These are phyloP conservation scores for Backusella circina DNA, from an alignment of 192 early-diverging fungal genomes.

Conservation along the genomic window DNA sequence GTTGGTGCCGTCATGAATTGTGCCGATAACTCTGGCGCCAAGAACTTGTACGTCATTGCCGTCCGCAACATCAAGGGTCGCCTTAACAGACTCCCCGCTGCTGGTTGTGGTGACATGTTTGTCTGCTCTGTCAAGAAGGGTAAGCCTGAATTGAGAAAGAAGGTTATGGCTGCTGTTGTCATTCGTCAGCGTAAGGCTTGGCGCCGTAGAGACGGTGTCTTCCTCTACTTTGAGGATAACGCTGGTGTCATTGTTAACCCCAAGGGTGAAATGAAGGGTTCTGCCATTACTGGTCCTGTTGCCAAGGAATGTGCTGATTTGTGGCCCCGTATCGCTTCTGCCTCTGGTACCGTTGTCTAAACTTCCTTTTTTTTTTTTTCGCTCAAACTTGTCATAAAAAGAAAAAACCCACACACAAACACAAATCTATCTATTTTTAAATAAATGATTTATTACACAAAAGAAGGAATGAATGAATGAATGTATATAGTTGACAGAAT, in stretches of 20 bases:
- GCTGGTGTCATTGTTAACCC: conserved; percentile 99
- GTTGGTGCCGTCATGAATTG: conserved; percentile 98
- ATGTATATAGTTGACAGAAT: too few species aligned
- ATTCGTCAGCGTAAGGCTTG: conserved; percentile 99
- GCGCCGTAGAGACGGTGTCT: conserved; percentile 98
- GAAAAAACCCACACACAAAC: too few species aligned
- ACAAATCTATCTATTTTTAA: too few species aligned
- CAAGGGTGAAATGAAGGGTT: conserved; percentile 35
- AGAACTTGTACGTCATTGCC: conserved; percentile 99
- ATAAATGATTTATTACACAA: too few species aligned
- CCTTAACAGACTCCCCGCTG: conserved; percentile 96
- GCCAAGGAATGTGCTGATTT: conserved; percentile 99
- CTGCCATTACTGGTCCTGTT: conserved; percentile 99
- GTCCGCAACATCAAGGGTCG: conserved; percentile 94
- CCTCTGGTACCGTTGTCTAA: conserved; percentile 70
- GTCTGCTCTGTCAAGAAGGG: conserved; percentile 99
- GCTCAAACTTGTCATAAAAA: too few species aligned
- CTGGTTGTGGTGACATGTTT: conserved; percentile 99
- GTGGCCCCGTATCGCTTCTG: conserved; percentile 99
- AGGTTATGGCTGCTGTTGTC: conserved; percentile 99
- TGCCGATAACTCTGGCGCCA: conserved; percentile 99
- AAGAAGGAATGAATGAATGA: too few species aligned
- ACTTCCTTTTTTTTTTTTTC: not conserved
- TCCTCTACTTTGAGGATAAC: conserved; percentile 99
- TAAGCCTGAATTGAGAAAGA: conserved; percentile 99